A percentile compares a stretch with the other conserved stretches of the same genome.
These are phyloP conservation scores for Lipomyces spencermartinsiae DNA, from an alignment of 805 yeast species.

Conservation along the genomic window DNA sequence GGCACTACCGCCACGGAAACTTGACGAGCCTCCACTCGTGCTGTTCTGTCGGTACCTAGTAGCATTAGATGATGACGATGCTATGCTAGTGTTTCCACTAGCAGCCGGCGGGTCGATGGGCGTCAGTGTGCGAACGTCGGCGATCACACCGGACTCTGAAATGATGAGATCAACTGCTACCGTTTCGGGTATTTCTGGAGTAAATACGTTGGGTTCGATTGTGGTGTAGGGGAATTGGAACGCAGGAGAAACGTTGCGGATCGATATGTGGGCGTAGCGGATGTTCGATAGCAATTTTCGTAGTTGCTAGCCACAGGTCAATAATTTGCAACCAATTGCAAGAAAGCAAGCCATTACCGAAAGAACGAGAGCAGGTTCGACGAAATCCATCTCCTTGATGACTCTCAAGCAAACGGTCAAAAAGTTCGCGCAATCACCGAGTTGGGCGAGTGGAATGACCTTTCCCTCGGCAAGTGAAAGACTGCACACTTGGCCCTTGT, in stretches of 20 bases:
- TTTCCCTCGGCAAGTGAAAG: constrained; percentile 28
- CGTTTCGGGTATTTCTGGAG: constrained; percentile 26
- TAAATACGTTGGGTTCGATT: constrained; percentile 25
- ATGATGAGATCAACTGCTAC: constrained; percentile 30
- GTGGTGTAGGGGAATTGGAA: constrained; percentile 35
- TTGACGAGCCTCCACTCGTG: constrained; percentile 9
- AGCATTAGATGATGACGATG: constrained; percentile 17
- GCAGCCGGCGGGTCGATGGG: constrained; percentile 23
- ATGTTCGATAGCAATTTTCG: constrained; percentile 34
- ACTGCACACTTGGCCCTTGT: constrained; percentile 27
- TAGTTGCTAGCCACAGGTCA: constrained; percentile 22
- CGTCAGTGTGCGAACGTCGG: constrained; percentile 35
- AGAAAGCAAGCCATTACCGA: constrained; percentile 20
- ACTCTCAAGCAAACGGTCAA: constrained; percentile 29
- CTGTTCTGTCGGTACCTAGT: constrained; percentile 16
- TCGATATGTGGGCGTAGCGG: constrained; percentile 35
- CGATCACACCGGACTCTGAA: constrained; percentile 37
- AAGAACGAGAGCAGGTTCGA: constrained; percentile 36
- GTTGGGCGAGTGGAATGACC: constrained; percentile 29
- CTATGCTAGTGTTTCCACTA: constrained; percentile 7
- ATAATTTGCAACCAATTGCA: neutral
- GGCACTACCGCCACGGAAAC: constrained; percentile 8
- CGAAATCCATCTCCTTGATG: constrained; percentile 34
- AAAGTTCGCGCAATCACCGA: constrained; percentile 34
- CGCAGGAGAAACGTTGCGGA: constrained; percentile 34